A percentile compares a stretch with the other conserved stretches of the same genome.
Evolutionary conservation across 208 protist genomes (phyloP).

Genomic region (Strigomonas culicis): DNA sequence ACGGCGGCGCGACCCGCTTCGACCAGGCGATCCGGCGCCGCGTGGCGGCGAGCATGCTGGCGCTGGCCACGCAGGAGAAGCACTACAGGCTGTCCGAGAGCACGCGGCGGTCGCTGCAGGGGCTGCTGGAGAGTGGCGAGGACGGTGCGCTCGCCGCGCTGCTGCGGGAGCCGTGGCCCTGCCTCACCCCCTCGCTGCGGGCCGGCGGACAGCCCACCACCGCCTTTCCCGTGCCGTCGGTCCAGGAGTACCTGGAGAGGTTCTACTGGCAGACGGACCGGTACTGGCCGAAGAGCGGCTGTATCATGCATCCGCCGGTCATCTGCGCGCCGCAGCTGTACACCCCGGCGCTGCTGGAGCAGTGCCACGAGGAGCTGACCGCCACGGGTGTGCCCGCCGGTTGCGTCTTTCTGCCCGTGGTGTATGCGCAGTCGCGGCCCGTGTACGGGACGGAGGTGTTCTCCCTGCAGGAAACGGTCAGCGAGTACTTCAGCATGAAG

Average conservation of each 20-base stretch:
- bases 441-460: constrained; percentile 69
- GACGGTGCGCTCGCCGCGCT: constrained; percentile 38
- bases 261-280: constrained; percentile 60
- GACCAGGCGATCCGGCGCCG: constrained; percentile 47
- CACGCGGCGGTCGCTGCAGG: constrained; percentile 41
- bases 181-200: neutral
- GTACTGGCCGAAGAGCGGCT: constrained; percentile 81
- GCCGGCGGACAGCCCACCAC: constrained; percentile 5
- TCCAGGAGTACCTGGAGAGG: constrained; percentile 23
- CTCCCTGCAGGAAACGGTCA: constrained; percentile 49
- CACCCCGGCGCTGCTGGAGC: constrained; percentile 9
- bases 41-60: constrained; percentile 44
- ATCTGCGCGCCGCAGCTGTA: constrained; percentile 25
- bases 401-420: constrained; percentile 59
- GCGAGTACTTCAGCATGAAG: constrained; percentile 80
- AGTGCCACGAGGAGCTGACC: neutral
- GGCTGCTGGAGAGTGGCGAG: constrained; percentile 29
- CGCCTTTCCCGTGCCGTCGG: constrained; percentile 9
- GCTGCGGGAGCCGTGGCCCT: constrained; percentile 20
- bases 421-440: constrained; percentile 44
- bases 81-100: constrained; percentile 54
- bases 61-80: constrained; percentile 54
- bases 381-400: neutral
- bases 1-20: constrained; percentile 30
- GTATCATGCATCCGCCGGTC: constrained; percentile 44